Evolutionary conservation across 2,329 filamentous ascomycete genomes (phyloP), one percentile per base, ranked within the genome.

Genomic region (Claviceps purpurea): DNA sequence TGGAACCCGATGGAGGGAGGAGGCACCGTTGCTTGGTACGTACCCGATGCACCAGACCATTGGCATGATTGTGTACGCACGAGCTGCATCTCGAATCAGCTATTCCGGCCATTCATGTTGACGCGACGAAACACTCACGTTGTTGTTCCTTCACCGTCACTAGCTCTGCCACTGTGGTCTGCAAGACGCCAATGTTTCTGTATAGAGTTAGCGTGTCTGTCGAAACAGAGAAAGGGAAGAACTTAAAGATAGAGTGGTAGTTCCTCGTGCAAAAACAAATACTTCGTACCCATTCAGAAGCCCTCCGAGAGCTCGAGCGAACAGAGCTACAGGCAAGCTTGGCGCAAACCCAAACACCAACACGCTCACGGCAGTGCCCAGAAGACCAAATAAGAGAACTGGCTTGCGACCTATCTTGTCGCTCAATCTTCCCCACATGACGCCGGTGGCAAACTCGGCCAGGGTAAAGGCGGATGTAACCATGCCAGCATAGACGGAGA

Each of bases 51-150:
- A 96, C 93, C 93, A 98, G 26, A 97, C 88, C 65, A 95, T 89
- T 6, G 93, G 93, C 89, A 98, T 96, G 59, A 97, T 90, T 13
- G 91, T 89, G 70, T 95, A 98, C 49, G 91, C 93, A 60, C 88
- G 87, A 59, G 90, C 86, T 89, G 10, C 18, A 40, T 24, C 14
- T 38, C 8, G 5, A 3, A n/a, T 26, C 20, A 39, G 24, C 16
- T 26, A 22, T 39, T 37, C 14, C 24, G 4, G 30, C 13, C 22
- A 5, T 8, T 5, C 22, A 20, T 5, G 10, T 8, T 22, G 22
- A 14, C 24, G 24, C 2, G 5, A 40, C 30, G 10, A 22, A 41
- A 34, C 51, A 72, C 85, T 69, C 69, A 89, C 85, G 86, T 67
- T 97, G 90, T 65, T 97, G 89, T 67, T 91, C 86, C 70, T 95